A percentile compares a stretch with the other conserved stretches of the same genome.
These are phyloP conservation scores for Boletus rubroflammeus DNA, from an alignment of 768 basidiomycete species.

Conservation along the genomic window DNA sequence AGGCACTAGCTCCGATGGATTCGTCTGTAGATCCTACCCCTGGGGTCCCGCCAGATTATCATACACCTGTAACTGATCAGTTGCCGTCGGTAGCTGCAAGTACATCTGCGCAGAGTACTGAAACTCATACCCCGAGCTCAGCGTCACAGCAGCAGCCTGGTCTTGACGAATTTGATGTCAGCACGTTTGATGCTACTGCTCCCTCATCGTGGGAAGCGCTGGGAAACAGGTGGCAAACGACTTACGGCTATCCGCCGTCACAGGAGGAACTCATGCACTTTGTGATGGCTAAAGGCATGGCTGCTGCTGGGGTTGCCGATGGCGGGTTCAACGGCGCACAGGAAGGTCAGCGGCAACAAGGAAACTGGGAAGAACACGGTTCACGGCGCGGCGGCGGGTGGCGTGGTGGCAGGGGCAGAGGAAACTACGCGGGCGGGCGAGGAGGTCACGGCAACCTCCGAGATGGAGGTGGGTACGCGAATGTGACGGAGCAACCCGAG, in stretches of 20 bases:
- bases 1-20: slow-evolving; percentile 30
- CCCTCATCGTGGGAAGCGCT: slow-evolving; percentile 79
- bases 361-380: slow-evolving; percentile 30
- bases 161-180: slow-evolving; percentile 66
- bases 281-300: slow-evolving; percentile 44
- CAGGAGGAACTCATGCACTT: slow-evolving; percentile 78
- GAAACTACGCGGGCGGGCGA: slow-evolving; percentile 32
- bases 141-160: slow-evolving; percentile 42
- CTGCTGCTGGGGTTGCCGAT: slow-evolving; percentile 10
- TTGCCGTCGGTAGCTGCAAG: slow-evolving; percentile 49
- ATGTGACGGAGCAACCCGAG: slow-evolving; percentile 26
- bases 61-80: slow-evolving; percentile 40
- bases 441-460: slow-evolving; percentile 47
- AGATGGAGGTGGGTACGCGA: slow-evolving; percentile 36
- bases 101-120: slow-evolving; percentile 49
- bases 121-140: slow-evolving; percentile 31
- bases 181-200: slow-evolving; percentile 69
- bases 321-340: slow-evolving; percentile 18
- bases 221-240: slow-evolving; percentile 71
- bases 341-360: slow-evolving; percentile 25
- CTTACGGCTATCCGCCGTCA: slow-evolving; percentile 64
- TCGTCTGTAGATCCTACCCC: slow-evolving; percentile 41
- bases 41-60: slow-evolving; percentile 46
- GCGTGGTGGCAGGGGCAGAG: slow-evolving; percentile 38
- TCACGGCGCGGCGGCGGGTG: slow-evolving; percentile 36